These are phyloP conservation scores for Physcomitrellopsis africana DNA, from an alignment of 225 moss, liverwort and hornwort genomes.

Conservation along the genomic window DNA sequence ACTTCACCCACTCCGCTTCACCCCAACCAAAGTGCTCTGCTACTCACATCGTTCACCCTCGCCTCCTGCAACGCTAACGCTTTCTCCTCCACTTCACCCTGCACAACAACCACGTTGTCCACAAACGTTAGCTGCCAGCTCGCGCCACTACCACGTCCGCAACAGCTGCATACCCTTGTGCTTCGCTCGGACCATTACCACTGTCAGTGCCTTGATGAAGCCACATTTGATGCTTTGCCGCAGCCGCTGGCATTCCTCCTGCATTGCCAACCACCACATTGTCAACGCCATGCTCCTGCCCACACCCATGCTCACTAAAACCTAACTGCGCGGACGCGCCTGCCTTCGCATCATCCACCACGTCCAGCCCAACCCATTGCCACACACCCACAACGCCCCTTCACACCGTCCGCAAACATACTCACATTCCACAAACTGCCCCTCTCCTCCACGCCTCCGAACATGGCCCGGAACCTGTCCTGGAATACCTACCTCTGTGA, in stretches of 20 bases:
- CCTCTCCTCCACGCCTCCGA: no score
- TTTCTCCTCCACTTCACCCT: slow-evolving; percentile 95
- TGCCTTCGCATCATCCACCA: no score
- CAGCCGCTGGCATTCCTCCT: slow-evolving; percentile 96
- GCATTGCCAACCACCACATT: slow-evolving; percentile 13
- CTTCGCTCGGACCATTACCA: slow-evolving; percentile 46
- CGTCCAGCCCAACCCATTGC: no score
- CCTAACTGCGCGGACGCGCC: no score
- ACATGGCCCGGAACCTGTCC: no score
- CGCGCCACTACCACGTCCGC: background rate
- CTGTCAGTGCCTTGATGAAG: slow-evolving; percentile 81
- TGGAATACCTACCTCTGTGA: slow-evolving; percentile 64
- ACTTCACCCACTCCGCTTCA: background rate
- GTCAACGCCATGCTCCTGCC: background rate
- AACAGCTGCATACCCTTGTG: background rate
- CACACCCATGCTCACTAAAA: background rate
- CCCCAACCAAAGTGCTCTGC: background rate
- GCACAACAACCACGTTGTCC: background rate
- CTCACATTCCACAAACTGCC: no score
- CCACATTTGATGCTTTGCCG: slow-evolving; percentile 99
- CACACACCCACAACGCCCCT: background rate
- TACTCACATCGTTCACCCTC: slow-evolving; percentile 90
- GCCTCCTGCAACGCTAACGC: slow-evolving; percentile 81
- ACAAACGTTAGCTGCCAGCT: background rate
- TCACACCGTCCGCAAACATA: background rate